Base-by-base conservation (phyloP, 306 rosid species). In the Cicer chorassanicum region DNA sequence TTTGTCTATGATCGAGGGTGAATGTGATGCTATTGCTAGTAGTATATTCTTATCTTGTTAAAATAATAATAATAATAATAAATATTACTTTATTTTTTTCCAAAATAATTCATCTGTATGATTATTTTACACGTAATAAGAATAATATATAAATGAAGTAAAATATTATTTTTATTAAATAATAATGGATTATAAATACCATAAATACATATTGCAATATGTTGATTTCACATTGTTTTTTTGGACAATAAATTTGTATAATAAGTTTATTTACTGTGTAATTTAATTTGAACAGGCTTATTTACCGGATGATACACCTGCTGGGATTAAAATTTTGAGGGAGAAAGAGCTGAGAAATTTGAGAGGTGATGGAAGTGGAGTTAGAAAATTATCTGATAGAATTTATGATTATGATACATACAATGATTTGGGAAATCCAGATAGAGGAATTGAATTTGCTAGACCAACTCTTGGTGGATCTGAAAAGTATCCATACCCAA, bases 361-460 rank as follows among this genome's bases (percentile, higher is more conserved):
- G 0, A 83, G 95, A 72, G 97, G 99, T 41, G 92, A 94, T 78
- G 91, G 88, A 12, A 86, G 49, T 62, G 97, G 97, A 72, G 92
- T 73, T 10, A 80, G 99, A 73, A 88, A 87, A 12, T 80, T 92
- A 64, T 82, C 87, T 4, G 97, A 94, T 38, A 83, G 96, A 74
- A 51, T 92, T 2, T 94, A 94, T 59, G 96, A 92, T 65, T 92
- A 70, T 67, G 97, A 86, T 48, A 73, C 79, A 75, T 94, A 94
- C 85, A 94, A 94, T 69, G 99, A 94, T 79, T 70, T 94, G 76
- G 99, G 99, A 60, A 92, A 90, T 67, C 99, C 99, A 29, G 99
- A 92, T 57, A 88, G 60, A 78, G 92, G 91, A 41, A 12, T 64
- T 80, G 95, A 92, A 4, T 63, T 86, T 57, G 78, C 85, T 6